phyloP scores from a whole-genome alignment of 2,329 filamentous ascomycete genomes.

The Triangularia setosa region DNA sequence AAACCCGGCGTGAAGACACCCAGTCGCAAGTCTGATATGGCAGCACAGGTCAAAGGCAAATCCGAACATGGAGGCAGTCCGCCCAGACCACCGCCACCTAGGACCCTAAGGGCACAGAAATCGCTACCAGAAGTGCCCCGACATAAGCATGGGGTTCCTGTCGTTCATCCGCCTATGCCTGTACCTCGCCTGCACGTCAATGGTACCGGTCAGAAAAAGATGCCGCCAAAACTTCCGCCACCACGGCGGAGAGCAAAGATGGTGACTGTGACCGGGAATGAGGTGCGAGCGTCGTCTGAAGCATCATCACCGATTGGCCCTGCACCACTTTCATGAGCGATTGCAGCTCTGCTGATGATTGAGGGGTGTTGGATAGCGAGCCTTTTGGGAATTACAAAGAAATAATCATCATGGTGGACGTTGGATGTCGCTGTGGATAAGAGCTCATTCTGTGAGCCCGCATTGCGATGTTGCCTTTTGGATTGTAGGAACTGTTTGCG shows the following conservation, averaged over 20 bases:
- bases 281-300: neutral
- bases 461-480: neutral
- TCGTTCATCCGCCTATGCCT: constrained; percentile 16
- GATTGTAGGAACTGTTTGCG: neutral
- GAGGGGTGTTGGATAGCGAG: neutral
- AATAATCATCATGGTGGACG: too few relatives aligned
- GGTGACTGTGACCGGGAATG: constrained; percentile 3
- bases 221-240: constrained; percentile 27
- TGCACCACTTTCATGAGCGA: neutral
- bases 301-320: neutral
- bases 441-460: too few relatives aligned
- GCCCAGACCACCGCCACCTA: constrained; percentile 15
- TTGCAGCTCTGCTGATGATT: neutral
- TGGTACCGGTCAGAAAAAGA: constrained; percentile 23
- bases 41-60: constrained; percentile 26
- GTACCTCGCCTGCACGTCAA: constrained; percentile 14
- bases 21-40: constrained; percentile 51
- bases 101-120: constrained; percentile 39
- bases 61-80: constrained; percentile 15
- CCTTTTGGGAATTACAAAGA: neutral
- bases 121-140: constrained; percentile 52
- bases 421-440: too few relatives aligned
- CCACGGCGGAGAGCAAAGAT: constrained; percentile 24
- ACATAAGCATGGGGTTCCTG: constrained; percentile 51
- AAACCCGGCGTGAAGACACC: constrained; percentile 80